Conservation (phyloP, 1,284 basidiomycete genomes). For the Naganishia sp. region DNA sequence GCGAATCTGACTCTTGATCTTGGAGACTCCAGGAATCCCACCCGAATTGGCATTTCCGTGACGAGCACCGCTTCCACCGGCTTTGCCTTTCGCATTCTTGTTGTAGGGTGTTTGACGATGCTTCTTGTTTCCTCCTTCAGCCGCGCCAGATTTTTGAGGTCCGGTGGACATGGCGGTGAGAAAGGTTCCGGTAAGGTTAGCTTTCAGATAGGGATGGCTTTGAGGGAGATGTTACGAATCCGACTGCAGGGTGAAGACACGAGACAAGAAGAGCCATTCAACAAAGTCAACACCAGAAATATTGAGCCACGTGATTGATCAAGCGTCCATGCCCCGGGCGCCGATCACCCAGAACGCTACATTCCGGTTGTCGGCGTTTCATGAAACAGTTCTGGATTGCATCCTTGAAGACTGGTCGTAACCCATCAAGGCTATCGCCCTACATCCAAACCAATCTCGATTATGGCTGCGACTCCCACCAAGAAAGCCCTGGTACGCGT, state of each 20-base stretch:
- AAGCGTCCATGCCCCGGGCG: neutral
- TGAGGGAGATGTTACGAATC: neutral
- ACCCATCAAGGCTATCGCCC: neutral
- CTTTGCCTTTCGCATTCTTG: constrained; percentile 25
- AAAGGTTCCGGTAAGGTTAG: neutral
- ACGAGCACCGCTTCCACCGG: constrained; percentile 1
- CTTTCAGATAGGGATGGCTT: neutral
- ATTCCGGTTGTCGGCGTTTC: neutral
- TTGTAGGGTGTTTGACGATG: constrained; percentile 25
- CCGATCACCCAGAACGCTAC: neutral
- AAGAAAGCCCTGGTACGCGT: constrained; percentile 38
- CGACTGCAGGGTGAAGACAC: neutral
- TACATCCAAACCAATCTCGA: neutral
- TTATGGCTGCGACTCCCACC: constrained; percentile 5
- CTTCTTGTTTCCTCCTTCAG: constrained; percentile 26
- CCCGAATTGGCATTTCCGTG: neutral
- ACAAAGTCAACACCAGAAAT: constrained; percentile 24
- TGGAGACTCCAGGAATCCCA: constrained; percentile 54
- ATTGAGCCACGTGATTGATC: constrained; percentile 1
- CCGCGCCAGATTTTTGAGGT: constrained; percentile 3
- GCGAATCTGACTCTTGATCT: constrained; percentile 73
- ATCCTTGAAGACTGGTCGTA: too few species aligned
- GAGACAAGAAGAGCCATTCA: neutral
- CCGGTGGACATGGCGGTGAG: constrained; percentile 3
- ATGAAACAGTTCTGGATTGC: neutral